phyloP scores from a whole-genome alignment of 2,329 filamentous ascomycete genomes.

The Fusarium pseudograminearum region DNA sequence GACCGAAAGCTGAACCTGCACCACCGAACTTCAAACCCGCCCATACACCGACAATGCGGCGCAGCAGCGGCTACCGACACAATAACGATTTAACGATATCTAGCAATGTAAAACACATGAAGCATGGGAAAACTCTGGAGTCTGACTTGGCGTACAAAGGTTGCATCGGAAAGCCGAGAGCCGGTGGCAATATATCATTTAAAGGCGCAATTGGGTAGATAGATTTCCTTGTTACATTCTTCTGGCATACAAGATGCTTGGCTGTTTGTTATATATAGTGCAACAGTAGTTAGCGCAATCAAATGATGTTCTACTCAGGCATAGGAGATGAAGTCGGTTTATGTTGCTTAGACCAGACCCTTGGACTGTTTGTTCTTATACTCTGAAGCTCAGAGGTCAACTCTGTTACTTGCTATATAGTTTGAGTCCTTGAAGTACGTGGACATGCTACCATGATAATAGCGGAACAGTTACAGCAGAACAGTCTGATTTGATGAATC shows the following conservation, averaged over 20 bases:
- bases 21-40: neutral
- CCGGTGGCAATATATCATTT: conserved; percentile 2
- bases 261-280: neutral
- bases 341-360: no score
- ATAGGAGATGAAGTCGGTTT: no score
- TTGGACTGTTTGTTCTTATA: rapidly evolving
- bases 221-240: neutral
- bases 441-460: no score
- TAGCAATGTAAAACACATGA: conserved; percentile 3
- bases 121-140: conserved; percentile 7
- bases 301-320: neutral
- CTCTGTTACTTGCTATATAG: no score
- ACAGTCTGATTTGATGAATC: no score
- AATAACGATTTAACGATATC: conserved; percentile 35
- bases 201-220: conserved; percentile 17
- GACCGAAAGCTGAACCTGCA: neutral
- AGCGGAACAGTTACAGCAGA: no score
- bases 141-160: conserved; percentile 26
- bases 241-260: neutral
- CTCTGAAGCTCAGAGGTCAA: neutral
- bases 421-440: no score
- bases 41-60: neutral
- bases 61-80: conserved; percentile 10
- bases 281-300: neutral
- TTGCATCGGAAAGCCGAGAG: conserved; percentile 12